A percentile compares a stretch with the other conserved stretches of the same genome.
phyloP scores from a whole-genome alignment of 176 grass and related monocot species.

The Areca catechu region DNA sequence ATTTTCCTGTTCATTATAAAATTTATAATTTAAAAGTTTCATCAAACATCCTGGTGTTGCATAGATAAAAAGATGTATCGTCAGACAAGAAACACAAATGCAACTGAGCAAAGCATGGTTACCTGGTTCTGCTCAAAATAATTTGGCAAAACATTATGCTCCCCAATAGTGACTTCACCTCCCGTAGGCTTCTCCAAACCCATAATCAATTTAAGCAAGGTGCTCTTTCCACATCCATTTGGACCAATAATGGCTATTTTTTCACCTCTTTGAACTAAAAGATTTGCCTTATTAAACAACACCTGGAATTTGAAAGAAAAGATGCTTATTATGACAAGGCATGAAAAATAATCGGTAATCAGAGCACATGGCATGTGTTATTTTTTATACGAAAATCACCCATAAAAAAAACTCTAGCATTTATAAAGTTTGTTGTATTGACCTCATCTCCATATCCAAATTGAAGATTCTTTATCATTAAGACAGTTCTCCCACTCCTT shows the following conservation, averaged over 20 bases:
- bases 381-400: too few species aligned
- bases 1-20: too few species aligned
- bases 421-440: background rate
- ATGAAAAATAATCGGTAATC: background rate
- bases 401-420: background rate
- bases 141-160: constrained; percentile 91
- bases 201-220: constrained; percentile 78
- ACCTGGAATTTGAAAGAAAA: constrained; percentile 31
- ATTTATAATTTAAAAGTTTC: too few species aligned
- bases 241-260: constrained; percentile 97
- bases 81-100: background rate
- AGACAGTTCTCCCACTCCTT: constrained; percentile 63
- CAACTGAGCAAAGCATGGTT: background rate
- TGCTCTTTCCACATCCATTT: constrained; percentile 95
- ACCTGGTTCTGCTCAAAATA: constrained; percentile 99
- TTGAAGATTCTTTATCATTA: constrained; percentile 64
- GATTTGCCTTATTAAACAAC: constrained; percentile 86
- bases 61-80: constrained; percentile 4
- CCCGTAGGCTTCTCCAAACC: constrained; percentile 71
- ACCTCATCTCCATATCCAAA: constrained; percentile 83
- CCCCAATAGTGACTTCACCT: constrained; percentile 79
- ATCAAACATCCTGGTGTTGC: too few species aligned
- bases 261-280: constrained; percentile 80
- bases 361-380: too few species aligned
- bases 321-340: background rate